phyloP scores from a whole-genome alignment of 1,284 basidiomycete species.

The Tremellales sp. region DNA sequence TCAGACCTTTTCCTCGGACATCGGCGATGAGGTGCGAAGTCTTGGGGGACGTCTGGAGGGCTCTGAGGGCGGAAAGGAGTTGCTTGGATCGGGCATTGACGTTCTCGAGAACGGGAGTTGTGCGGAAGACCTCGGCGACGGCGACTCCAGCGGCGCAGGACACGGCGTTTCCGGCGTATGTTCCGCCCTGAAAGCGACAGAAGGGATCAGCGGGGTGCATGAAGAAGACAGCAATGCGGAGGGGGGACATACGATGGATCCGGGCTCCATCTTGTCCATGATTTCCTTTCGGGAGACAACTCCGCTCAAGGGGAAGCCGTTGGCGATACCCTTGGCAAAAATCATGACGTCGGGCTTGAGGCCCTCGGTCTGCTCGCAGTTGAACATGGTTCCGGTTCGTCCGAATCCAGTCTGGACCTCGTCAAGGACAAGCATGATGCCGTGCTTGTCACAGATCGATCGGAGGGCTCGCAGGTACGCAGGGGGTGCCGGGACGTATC shows the following conservation, averaged over 20 bases:
- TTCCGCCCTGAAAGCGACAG: slow-evolving; percentile 61
- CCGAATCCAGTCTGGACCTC: slow-evolving; percentile 90
- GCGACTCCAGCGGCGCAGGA: slow-evolving; percentile 83
- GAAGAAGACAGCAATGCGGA: not conserved
- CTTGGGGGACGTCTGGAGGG: slow-evolving; percentile 43
- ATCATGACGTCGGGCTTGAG: slow-evolving; percentile 83
- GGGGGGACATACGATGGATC: slow-evolving; percentile 61
- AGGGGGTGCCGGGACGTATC: slow-evolving; percentile 84
- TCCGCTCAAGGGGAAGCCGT: slow-evolving; percentile 78
- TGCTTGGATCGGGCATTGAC: slow-evolving; percentile 70
- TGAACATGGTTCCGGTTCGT: slow-evolving; percentile 82
- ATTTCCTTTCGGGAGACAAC: slow-evolving; percentile 77
- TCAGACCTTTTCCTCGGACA: slow-evolving; percentile 47
- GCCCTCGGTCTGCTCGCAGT: slow-evolving; percentile 62
- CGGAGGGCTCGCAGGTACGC: slow-evolving; percentile 76
- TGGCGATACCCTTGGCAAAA: slow-evolving; percentile 71
- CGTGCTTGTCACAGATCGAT: slow-evolving; percentile 79
- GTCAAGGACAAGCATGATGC: slow-evolving; percentile 72
- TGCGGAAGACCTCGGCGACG: slow-evolving; percentile 68
- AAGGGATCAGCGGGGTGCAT: not conserved
- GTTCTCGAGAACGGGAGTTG: slow-evolving; percentile 74
- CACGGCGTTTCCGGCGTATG: slow-evolving; percentile 85
- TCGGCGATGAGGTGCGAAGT: slow-evolving; percentile 52
- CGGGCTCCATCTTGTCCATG: slow-evolving; percentile 73
- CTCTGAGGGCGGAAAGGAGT: slow-evolving; percentile 61